Evolutionary conservation across 495 filamentous ascomycete species (phyloP), one percentile per base, ranked within the genome.

Genomic region (Haplographium delicatum): DNA sequence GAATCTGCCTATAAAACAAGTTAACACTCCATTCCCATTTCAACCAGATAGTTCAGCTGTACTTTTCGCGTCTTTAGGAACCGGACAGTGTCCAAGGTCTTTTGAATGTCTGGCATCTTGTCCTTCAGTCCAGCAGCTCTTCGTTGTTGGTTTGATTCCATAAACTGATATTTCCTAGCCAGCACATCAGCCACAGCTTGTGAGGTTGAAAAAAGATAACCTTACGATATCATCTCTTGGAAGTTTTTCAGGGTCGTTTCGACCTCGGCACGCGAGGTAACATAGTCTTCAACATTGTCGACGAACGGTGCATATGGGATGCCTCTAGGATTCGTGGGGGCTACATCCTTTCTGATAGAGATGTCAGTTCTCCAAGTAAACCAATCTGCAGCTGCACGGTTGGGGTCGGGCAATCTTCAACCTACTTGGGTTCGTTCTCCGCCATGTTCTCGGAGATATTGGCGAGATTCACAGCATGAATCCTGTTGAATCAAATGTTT

Each of bases 91-190:
- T 97, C 94, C 55, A 97, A 68, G n/a, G 94, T 96, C 76, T 96
- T 97, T 56, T 86, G 82, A 58, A 98, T 96, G 65, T 98, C 93
- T 1, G 93, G 93, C 60, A 97, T 86, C 75, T 96, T 98, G 57
- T 96, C 93, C 64, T 82, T 86, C 37, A 97, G 70, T 13, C 90
- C 89, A 9, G 74, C 75, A n/a, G 84, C 83, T 39, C 93, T 81
- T 41, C 86, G 75, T 60, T 91, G 83, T 22, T 88, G 87, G 70
- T 96, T 97, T 59, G 84, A 75, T 73, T 97, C 89, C 93, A 98
- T 98, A 71, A 96, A 98, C 67, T 97, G 94, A 72, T 98, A 98
- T 75, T 98, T 97, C 47, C 86, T 91, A 33, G 13, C 31, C 27
- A 6, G 25, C 41, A 27, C 50, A 57, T 13, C 54, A 53, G 41